Percentiles rank a stretch among this genome's conserved stretches.
Evolutionary conservation across 1,284 basidiomycete genomes (phyloP).

Genomic region (Golubevia pallescens): DNA sequence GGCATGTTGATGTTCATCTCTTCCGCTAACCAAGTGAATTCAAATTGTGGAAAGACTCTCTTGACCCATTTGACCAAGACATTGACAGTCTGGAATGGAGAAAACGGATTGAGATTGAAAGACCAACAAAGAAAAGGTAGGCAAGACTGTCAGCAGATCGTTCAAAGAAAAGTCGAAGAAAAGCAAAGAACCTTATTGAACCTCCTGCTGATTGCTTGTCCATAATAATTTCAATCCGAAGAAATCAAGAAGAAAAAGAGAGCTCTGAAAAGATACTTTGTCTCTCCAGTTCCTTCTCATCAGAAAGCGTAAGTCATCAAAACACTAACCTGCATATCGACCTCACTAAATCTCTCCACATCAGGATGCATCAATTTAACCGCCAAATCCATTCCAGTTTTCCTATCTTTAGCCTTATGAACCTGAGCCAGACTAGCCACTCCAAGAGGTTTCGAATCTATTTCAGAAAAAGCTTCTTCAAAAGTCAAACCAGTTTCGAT

Average conservation of each 20-base stretch:
- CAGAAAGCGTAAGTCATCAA: too few species aligned
- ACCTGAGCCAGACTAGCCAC: conserved; percentile 94
- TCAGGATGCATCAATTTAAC: conserved; percentile 98
- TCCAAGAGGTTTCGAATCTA: conserved; percentile 88
- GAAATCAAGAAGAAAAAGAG: too few species aligned
- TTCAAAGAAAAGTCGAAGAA: too few species aligned
- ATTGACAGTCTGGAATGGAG: conserved; percentile 66
- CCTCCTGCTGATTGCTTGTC: too few species aligned
- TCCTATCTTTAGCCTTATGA: conserved; percentile 79
- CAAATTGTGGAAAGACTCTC: conserved; percentile 80
- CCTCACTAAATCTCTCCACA: conserved; percentile 87
- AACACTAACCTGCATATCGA: conserved; percentile 84
- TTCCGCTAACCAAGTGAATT: conserved; percentile 83
- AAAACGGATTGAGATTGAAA: neutral
- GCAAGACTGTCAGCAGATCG: too few species aligned
- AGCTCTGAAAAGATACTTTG: too few species aligned
- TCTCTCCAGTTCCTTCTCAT: too few species aligned
- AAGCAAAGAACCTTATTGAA: too few species aligned
- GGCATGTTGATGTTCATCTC: conserved; percentile 74
- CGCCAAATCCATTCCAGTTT: conserved; percentile 79
- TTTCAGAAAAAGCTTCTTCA: conserved; percentile 70
- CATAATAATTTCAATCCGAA: too few species aligned
- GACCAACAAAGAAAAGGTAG: neutral
- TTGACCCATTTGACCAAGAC: conserved; percentile 78
- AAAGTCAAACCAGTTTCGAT: conserved; percentile 57